A percentile compares a stretch with the other conserved stretches of the same genome.
Conservation (phyloP, 202 grass and related monocot species). For the Sporobolus alterniflorus region DNA sequence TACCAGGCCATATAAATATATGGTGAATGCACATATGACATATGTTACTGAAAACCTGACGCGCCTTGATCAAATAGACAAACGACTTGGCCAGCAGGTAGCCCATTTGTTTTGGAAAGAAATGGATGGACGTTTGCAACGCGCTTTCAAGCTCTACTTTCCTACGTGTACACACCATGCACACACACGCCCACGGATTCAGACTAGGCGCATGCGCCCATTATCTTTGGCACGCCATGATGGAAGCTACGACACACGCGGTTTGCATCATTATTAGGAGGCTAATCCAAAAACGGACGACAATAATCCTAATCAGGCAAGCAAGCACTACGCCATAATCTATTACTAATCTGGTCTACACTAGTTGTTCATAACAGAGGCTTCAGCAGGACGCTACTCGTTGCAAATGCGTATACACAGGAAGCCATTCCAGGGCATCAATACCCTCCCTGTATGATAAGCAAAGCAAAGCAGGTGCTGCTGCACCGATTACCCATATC, state of each 20-base stretch:
- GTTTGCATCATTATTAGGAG: conserved; percentile 18
- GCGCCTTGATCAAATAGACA: no score
- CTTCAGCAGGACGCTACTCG: not conserved
- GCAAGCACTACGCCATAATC: not conserved
- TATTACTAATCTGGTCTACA: not conserved
- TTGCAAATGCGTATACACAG: not conserved
- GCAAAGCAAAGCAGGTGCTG: conserved; percentile 52
- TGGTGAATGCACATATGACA: no score
- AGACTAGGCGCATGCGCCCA: no score
- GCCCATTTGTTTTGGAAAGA: no score
- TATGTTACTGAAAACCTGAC: no score
- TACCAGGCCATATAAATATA: no score
- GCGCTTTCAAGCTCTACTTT: no score
- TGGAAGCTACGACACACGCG: conserved; percentile 2
- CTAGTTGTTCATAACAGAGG: not conserved
- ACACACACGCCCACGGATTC: no score
- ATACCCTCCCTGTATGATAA: conserved; percentile 35
- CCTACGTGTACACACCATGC: no score
- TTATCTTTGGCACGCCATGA: not conserved
- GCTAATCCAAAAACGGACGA: not conserved
- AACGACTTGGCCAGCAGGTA: no score
- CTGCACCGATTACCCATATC: not conserved
- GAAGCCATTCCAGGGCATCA: conserved; percentile 30
- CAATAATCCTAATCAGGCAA: not conserved
- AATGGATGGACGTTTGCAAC: no score